Conservation (phyloP, 2,329 filamentous ascomycete species). For the Claviceps quebecensis region DNA sequence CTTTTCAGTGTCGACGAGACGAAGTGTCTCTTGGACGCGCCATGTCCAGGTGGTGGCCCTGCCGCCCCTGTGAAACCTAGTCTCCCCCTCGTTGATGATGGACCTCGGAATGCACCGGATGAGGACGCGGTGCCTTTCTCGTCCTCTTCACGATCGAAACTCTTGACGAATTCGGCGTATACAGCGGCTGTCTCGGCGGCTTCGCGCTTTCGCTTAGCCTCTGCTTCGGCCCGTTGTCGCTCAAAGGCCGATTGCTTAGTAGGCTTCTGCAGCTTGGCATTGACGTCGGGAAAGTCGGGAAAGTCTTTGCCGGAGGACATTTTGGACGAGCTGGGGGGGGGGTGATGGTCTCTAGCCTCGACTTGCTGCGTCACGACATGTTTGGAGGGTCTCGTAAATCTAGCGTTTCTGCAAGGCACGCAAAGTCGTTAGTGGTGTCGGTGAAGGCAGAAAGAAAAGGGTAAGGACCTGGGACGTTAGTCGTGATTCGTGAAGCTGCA, state of each 20-base stretch:
- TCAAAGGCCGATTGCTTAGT: conserved; percentile 81
- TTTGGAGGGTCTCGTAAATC: background rate
- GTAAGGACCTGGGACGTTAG: background rate
- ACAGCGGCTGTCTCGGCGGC: conserved; percentile 78
- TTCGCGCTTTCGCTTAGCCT: conserved; percentile 74
- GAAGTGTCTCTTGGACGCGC: conserved; percentile 47
- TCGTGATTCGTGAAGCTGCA: background rate
- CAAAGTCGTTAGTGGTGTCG: background rate
- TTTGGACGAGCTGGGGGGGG: background rate
- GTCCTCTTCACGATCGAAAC: conserved; percentile 49
- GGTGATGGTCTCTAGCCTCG: background rate
- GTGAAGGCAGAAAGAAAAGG: background rate
- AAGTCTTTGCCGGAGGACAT: conserved; percentile 37
- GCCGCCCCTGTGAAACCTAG: conserved; percentile 2
- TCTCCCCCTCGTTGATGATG: conserved; percentile 3
- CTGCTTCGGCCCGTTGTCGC: conserved; percentile 74
- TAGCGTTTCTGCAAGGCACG: background rate
- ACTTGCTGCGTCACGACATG: conserved; percentile 4
- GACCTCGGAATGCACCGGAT: conserved; percentile 11
- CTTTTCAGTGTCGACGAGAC: conserved; percentile 41
- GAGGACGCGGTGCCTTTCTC: conserved; percentile 10
- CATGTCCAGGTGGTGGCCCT: conserved; percentile 4
- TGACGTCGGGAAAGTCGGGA: conserved; percentile 53
- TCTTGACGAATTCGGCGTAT: conserved; percentile 78
- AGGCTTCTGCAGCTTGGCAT: conserved; percentile 64